A percentile compares a stretch with the other conserved stretches of the same genome.
Conservation (phyloP, 176 grass and related monocot genomes). For the Carex myosuroides region DNA sequence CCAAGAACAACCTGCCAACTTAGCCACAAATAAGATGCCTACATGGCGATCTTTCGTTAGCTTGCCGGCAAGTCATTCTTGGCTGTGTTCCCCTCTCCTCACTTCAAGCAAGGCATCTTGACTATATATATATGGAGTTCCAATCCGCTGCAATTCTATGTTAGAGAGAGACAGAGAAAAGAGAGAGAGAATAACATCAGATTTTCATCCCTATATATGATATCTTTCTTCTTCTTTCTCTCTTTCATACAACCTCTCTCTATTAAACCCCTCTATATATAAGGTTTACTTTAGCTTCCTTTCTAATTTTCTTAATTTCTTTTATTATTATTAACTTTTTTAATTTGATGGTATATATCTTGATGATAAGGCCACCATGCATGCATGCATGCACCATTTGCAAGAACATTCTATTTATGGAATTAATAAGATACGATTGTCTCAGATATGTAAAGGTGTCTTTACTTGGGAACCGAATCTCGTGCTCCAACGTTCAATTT, state of each 20-base stretch:
- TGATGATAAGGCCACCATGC: background rate
- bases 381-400: background rate
- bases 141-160: too few species aligned
- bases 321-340: background rate
- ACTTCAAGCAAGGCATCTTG: conserved; percentile 39
- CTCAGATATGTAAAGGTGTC: background rate
- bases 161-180: too few species aligned
- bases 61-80: conserved; percentile 78
- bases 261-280: conserved; percentile 6
- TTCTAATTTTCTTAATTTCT: background rate
- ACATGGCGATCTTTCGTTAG: background rate
- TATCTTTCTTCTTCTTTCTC: too few species aligned
- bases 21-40: conserved; percentile 5
- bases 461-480: too few species aligned
- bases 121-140: background rate
- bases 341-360: background rate
- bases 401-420: conserved; percentile 1
- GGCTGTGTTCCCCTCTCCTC: conserved; percentile 64
- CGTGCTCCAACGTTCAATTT: too few species aligned
- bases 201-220: background rate
- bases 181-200: too few species aligned
- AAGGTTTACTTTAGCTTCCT: background rate
- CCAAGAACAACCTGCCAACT: conserved; percentile 58
- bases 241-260: background rate
- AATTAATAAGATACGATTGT: background rate